These are phyloP conservation scores for Stipa capillata DNA, from an alignment of 176 grass and related monocot genomes.

Conservation along the genomic window DNA sequence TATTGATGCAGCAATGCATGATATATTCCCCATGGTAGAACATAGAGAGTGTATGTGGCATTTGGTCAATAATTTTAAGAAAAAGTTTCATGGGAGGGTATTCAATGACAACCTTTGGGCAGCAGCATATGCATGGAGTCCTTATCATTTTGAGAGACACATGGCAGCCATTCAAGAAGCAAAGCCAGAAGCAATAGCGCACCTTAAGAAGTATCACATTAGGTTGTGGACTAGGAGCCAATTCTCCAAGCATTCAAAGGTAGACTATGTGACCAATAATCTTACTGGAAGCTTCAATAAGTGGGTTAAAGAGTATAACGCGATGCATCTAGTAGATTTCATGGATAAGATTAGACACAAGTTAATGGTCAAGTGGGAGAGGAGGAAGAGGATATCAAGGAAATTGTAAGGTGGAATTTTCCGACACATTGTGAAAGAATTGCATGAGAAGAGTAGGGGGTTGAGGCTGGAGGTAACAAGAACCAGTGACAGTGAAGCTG, in stretches of 20 bases:
- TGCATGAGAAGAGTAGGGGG: neutral
- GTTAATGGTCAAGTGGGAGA: neutral
- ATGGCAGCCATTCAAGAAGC: neutral
- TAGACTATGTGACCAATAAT: neutral
- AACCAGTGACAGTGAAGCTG: neutral
- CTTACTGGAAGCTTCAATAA: neutral
- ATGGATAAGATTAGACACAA: neutral
- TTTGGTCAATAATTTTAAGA: too few relatives aligned
- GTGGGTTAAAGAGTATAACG: neutral
- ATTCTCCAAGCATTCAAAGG: neutral
- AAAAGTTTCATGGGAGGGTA: too few relatives aligned
- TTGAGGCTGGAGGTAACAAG: neutral
- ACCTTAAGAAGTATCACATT: neutral
- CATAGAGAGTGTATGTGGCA: too few relatives aligned
- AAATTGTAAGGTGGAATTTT: neutral
- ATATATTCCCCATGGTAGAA: too few relatives aligned
- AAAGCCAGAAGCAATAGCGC: too few relatives aligned
- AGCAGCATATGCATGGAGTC: neutral
- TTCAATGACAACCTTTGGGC: too few relatives aligned
- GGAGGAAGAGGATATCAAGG: neutral
- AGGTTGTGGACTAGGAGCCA: neutral
- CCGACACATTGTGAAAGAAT: neutral
- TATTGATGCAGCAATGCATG: too few relatives aligned
- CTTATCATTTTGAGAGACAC: neutral
- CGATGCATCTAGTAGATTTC: neutral